phyloP scores from a whole-genome alignment of 1,284 basidiomycete species.

The Tilletia horrida region DNA sequence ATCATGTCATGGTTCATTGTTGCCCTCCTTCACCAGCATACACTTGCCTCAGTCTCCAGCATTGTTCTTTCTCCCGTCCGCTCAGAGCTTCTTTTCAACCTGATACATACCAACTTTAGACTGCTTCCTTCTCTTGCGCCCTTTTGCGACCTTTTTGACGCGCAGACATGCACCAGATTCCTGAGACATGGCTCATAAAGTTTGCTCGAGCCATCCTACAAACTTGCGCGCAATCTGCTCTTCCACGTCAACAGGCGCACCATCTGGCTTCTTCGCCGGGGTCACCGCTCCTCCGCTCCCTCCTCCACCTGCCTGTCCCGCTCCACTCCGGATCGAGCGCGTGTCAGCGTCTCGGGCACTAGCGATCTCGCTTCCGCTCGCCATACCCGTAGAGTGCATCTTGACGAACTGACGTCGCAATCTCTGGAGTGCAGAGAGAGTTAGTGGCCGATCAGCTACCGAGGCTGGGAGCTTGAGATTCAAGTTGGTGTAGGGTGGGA shows the following conservation, averaged over 20 bases:
- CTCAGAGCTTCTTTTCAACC: too few relatives aligned
- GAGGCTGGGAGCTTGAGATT: background rate
- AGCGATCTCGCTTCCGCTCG: conserved; percentile 37
- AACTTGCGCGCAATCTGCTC: conserved; percentile 31
- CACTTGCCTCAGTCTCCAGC: too few relatives aligned
- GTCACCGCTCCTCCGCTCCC: background rate
- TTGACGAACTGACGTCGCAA: conserved; percentile 48
- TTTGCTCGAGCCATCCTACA: conserved; percentile 35
- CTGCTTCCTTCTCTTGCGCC: too few relatives aligned
- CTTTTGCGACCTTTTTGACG: too few relatives aligned
- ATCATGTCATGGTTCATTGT: too few relatives aligned
- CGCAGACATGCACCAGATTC: too few relatives aligned
- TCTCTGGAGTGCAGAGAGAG: conserved; percentile 38
- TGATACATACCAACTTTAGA: too few relatives aligned
- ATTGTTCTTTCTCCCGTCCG: too few relatives aligned
- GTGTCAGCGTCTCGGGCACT: conserved; percentile 30
- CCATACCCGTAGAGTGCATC: conserved; percentile 40
- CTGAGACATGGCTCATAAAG: background rate
- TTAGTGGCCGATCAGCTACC: conserved; percentile 24
- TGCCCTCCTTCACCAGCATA: too few relatives aligned
- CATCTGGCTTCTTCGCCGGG: background rate
- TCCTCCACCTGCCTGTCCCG: conserved; percentile 11
- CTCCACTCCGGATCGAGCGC: background rate
- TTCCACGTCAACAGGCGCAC: conserved; percentile 15
- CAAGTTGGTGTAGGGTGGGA: conserved; percentile 17